phyloP scores from a whole-genome alignment of 495 filamentous ascomycete genomes.

The Aspergillus ellipticus region DNA sequence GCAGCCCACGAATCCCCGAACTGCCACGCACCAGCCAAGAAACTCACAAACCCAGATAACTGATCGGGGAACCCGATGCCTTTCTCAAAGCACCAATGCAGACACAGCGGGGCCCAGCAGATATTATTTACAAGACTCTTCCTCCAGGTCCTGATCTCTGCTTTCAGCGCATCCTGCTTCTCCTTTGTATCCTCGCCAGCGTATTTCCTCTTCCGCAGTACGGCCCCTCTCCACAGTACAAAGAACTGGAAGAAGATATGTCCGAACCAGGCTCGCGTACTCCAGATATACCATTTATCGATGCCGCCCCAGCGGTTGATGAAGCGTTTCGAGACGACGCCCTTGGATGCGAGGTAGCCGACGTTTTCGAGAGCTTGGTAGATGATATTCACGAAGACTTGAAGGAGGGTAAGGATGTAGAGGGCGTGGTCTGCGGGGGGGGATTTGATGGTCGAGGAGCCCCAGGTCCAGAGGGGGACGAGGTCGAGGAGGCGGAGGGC shows the following conservation, averaged over 20 bases:
- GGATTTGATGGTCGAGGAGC: slow-evolving; percentile 45
- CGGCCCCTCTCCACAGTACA: slow-evolving; percentile 52
- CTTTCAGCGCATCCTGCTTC: slow-evolving; percentile 34
- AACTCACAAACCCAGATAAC: slow-evolving; percentile 62
- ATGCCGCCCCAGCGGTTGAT: slow-evolving; percentile 58
- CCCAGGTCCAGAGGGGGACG: slow-evolving; percentile 74
- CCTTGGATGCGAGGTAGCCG: slow-evolving; percentile 69
- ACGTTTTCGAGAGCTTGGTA: slow-evolving; percentile 85
- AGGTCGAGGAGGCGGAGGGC: slow-evolving; percentile 78
- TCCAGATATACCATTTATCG: slow-evolving; percentile 64
- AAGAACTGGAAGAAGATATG: slow-evolving; percentile 75
- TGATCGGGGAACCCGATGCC: slow-evolving; percentile 66
- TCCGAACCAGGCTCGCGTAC: slow-evolving; percentile 71
- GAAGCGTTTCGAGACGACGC: slow-evolving; percentile 35
- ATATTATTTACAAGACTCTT: slow-evolving; percentile 47
- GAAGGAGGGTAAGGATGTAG: slow-evolving; percentile 56
- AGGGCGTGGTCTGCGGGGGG: slow-evolving; percentile 47
- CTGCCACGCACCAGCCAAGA: slow-evolving; percentile 51
- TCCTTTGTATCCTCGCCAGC: slow-evolving; percentile 27
- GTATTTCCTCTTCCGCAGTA: slow-evolving; percentile 29
- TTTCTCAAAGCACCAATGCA: slow-evolving; percentile 79
- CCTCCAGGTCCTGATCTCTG: slow-evolving; percentile 44
- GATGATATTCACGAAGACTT: slow-evolving; percentile 60
- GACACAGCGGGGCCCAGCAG: slow-evolving; percentile 57
- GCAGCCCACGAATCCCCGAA: slow-evolving; percentile 35